Evolutionary conservation across 1,284 basidiomycete genomes (phyloP), one percentile per base, ranked within the genome.

Genomic region (Marasmius tenuissimus): DNA sequence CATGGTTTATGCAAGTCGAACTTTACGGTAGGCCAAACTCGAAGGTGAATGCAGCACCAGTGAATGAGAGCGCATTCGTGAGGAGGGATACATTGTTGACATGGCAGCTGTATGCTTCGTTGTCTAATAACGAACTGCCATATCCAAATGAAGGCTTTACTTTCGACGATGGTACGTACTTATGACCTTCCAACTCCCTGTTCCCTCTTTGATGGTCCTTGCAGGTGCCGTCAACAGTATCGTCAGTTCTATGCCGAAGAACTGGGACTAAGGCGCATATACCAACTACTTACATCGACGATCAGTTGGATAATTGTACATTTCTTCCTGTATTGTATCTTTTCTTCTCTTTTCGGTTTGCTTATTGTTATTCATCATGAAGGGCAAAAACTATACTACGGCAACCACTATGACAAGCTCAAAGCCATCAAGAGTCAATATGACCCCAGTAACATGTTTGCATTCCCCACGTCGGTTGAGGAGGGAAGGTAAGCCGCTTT

Each of bases 31-130:
- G 71, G 1, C 47, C 64, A 4, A 70, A 70, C 62, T 70, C 68
- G 22, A 65, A 67, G 40, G 70, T 72, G 47, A 68, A 66, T 49
- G 20, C 61, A 1, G 66, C 70, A 27, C 49, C 65, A 10, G 42
- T 57, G 22, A 61, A 67, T 35, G 61, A 10, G 63, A 77, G 59
- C 58, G 70, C 58, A 67, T 80, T 71, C 49, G 68, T 57, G 12
- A 62, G 67, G 27, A 65, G 71, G 4, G 62, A 66, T 58, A 63
- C 66, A 2, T 45, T 69, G 54, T 71, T 70, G 61, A 71, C 68
- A 10, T 65, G 69, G 45, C 72, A 73, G 55, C 61, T 73, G 34
- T 71, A 73, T 51, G 68, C 72, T 0, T 71, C 69, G 3, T 68
- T 68, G 4, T 63, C 66, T 7, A 69, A 65, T 50, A 51, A 56